Conservation (phyloP, 2,329 filamentous ascomycete genomes). For the Aspergillus ochraceoroseus region DNA sequence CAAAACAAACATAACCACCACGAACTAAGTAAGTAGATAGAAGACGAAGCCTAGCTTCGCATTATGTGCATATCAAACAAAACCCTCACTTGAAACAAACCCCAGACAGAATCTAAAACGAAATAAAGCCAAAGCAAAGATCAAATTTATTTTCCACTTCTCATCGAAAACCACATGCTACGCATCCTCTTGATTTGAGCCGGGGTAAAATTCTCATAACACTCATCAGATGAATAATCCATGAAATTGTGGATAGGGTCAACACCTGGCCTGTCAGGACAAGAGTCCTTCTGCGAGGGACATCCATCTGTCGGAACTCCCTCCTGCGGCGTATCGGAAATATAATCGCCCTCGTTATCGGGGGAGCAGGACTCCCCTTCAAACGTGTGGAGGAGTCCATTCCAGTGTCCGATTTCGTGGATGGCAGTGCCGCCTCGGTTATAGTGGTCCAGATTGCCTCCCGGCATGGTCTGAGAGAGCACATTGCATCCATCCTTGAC, state of each 20-base stretch:
- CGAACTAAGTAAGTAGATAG: too few relatives aligned
- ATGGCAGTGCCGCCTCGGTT: constrained; percentile 45
- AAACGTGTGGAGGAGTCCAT: constrained; percentile 46
- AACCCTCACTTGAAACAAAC: too few relatives aligned
- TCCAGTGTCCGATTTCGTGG: constrained; percentile 48
- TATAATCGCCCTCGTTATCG: constrained; percentile 40
- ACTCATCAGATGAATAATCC: constrained; percentile 56
- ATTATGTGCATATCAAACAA: too few relatives aligned
- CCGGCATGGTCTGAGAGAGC: constrained; percentile 54
- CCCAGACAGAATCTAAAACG: too few relatives aligned
- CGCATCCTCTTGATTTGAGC: constrained; percentile 50
- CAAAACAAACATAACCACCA: too few relatives aligned
- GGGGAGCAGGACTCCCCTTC: constrained; percentile 37
- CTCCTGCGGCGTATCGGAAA: constrained; percentile 44
- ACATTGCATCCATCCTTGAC: constrained; percentile 54
- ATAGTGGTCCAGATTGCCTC: constrained; percentile 48
- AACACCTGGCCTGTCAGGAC: constrained; percentile 42
- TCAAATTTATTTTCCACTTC: constrained; percentile 36
- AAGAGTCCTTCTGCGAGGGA: constrained; percentile 49
- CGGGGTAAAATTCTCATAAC: constrained; percentile 51
- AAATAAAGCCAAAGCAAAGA: too few relatives aligned
- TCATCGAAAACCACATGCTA: constrained; percentile 48
- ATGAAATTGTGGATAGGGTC: constrained; percentile 58
- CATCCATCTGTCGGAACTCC: constrained; percentile 57
- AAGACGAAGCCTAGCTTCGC: too few relatives aligned